Percentiles rank a stretch among this genome's conserved stretches.
phyloP scores from a whole-genome alignment of 208 protist genomes.

The Leishmania aethiopica region DNA sequence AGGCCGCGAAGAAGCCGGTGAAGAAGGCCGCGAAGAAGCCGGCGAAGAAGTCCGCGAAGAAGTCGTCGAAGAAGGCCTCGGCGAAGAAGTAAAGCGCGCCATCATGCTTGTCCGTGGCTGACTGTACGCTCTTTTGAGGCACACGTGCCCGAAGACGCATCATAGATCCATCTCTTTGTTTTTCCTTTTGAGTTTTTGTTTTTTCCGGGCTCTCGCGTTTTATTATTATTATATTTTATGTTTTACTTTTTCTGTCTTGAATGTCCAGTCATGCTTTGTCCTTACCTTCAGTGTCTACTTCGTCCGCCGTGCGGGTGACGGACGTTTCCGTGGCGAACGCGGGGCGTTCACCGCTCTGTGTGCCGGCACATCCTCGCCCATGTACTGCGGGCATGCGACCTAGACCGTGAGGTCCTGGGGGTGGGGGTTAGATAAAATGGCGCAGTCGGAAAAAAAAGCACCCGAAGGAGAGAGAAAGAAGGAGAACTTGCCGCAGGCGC shows the following conservation, averaged over 20 bases:
- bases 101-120: slow-evolving; percentile 1
- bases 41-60: slow-evolving; percentile 15
- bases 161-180: slow-evolving; percentile 19
- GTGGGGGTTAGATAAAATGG: not conserved
- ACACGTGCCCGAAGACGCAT: not conserved
- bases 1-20: slow-evolving; percentile 31
- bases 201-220: slow-evolving; percentile 7
- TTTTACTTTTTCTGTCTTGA: not conserved
- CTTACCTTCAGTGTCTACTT: not conserved
- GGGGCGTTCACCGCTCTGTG: not conserved
- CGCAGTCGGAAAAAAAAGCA: not conserved
- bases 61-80: slow-evolving; percentile 29
- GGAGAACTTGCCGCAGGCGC: not conserved
- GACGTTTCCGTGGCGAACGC: not conserved
- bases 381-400: not conserved
- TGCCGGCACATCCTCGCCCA: not conserved
- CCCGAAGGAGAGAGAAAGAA: no score
- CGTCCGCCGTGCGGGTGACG: not conserved
- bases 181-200: not conserved
- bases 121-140: slow-evolving; percentile 10
- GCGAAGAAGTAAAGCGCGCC: slow-evolving; percentile 19
- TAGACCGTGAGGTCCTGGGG: not conserved
- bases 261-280: not conserved
- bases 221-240: not conserved
- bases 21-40: slow-evolving; percentile 7